Percentiles rank a stretch among this genome's conserved stretches.
phyloP scores from a whole-genome alignment of 345 rosid species.

The Acer negundo region DNA sequence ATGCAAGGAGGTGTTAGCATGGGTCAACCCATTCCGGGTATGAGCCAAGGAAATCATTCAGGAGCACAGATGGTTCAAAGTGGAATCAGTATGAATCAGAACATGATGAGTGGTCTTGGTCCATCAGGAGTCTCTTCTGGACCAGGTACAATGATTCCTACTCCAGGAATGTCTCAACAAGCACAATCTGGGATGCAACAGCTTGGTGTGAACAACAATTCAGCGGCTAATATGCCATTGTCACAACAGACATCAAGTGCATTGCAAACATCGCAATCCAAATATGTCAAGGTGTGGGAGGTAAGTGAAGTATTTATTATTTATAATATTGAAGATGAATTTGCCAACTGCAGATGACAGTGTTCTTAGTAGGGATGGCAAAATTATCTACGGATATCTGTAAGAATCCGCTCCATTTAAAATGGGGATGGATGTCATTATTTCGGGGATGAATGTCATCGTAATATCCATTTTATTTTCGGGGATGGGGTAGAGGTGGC shows the following conservation, averaged over 20 bases:
- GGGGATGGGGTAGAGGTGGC: no score
- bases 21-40: slow-evolving; percentile 56
- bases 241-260: slow-evolving; percentile 73
- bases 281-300: slow-evolving; percentile 98
- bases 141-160: slow-evolving; percentile 78
- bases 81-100: slow-evolving; percentile 79
- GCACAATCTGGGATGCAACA: slow-evolving; percentile 68
- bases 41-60: slow-evolving; percentile 83
- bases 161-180: slow-evolving; percentile 88
- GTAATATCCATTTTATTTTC: no score
- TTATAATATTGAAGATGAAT: slow-evolving; percentile 13
- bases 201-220: slow-evolving; percentile 57
- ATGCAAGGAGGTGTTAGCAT: slow-evolving; percentile 54
- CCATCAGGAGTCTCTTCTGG: slow-evolving; percentile 72
- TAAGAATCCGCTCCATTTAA: no score
- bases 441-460: no score
- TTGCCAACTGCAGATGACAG: not conserved
- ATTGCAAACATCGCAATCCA: slow-evolving; percentile 71
- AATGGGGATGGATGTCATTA: no score
- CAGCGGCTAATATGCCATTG: slow-evolving; percentile 68
- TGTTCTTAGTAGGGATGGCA: no score
- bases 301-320: slow-evolving; percentile 38
- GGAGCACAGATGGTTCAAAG: slow-evolving; percentile 79
- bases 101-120: slow-evolving; percentile 70
- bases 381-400: no score